A percentile compares a stretch with the other conserved stretches of the same genome.
phyloP scores from a whole-genome alignment of 768 basidiomycete genomes.

The Mycena crocata region DNA sequence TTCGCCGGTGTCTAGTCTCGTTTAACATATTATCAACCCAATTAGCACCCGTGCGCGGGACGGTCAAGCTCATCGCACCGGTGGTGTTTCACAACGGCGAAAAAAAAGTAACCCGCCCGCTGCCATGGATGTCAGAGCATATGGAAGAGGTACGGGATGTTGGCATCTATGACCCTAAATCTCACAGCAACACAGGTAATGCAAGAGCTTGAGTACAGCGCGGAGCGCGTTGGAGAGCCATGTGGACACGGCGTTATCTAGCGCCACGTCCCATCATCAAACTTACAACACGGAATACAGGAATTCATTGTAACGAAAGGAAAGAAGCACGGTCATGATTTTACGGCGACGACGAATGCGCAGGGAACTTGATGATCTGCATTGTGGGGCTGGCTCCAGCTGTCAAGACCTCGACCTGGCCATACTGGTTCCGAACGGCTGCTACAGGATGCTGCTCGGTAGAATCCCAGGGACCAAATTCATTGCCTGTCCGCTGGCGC shows the following conservation, averaged over 20 bases:
- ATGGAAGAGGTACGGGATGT: slow-evolving; percentile 71
- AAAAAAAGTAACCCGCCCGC: slow-evolving; percentile 77
- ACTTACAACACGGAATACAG: too few relatives aligned
- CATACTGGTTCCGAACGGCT: too few relatives aligned
- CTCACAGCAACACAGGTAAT: slow-evolving; percentile 50
- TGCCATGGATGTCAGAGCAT: slow-evolving; percentile 90
- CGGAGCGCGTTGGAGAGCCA: slow-evolving; percentile 54
- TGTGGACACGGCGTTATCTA: slow-evolving; percentile 52
- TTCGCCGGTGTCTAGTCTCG: slow-evolving; percentile 36
- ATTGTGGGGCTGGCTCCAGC: slow-evolving; percentile 16
- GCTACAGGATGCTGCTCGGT: too few relatives aligned
- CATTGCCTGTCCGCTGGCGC: too few relatives aligned
- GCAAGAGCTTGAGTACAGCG: slow-evolving; percentile 50
- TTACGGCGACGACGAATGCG: slow-evolving; percentile 3
- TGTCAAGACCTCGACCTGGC: too few relatives aligned
- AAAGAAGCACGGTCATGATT: too few relatives aligned
- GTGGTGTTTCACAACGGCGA: slow-evolving; percentile 85
- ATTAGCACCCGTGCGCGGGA: slow-evolving; percentile 78
- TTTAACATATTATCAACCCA: slow-evolving; percentile 39
- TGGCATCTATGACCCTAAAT: slow-evolving; percentile 14
- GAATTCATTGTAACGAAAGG: too few relatives aligned
- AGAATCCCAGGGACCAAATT: too few relatives aligned
- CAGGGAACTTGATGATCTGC: slow-evolving; percentile 21
- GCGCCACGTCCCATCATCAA: too few relatives aligned
- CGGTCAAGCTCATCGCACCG: slow-evolving; percentile 82